These are phyloP conservation scores for Parathielavia hyrcaniae DNA, from an alignment of 495 filamentous ascomycete genomes.

Conservation along the genomic window DNA sequence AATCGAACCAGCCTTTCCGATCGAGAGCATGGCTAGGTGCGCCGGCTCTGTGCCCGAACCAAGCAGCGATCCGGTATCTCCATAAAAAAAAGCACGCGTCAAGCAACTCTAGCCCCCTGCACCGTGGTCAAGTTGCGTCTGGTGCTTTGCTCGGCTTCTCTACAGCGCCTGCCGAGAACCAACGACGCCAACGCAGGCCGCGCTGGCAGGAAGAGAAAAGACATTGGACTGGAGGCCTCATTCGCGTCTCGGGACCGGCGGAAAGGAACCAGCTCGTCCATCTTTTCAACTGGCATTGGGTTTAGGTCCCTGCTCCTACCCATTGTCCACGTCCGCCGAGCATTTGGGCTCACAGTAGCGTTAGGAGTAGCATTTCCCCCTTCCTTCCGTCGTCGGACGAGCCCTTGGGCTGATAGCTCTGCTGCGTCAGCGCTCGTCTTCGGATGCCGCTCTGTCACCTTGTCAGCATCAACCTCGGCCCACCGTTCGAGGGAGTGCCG, in stretches of 20 bases:
- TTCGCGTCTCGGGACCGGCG: neutral
- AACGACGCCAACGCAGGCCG: neutral
- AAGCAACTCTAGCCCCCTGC: neutral
- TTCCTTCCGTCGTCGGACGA: neutral
- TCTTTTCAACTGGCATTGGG: neutral
- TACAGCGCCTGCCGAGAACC: neutral
- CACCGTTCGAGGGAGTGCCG: conserved; percentile 5
- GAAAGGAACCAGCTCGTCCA: neutral
- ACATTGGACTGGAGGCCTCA: neutral
- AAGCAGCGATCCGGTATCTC: too few species aligned
- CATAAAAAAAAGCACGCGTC: too few species aligned
- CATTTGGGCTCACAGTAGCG: neutral
- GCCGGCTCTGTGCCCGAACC: too few species aligned
- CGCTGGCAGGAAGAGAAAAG: too few species aligned
- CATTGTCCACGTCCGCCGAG: neutral
- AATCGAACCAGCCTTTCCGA: too few species aligned
- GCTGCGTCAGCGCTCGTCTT: neutral
- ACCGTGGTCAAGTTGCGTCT: neutral
- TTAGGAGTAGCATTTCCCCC: neutral
- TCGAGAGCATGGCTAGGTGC: too few species aligned
- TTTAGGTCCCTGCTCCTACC: neutral
- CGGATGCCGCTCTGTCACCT: neutral
- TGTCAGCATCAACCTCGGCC: neutral
- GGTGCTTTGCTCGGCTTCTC: neutral
- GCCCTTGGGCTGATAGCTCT: neutral